Evolutionary conservation across 352 stramenopile species (phyloP), one percentile per base, ranked within the genome.

Genomic region (Elongisporangium anandrum): DNA sequence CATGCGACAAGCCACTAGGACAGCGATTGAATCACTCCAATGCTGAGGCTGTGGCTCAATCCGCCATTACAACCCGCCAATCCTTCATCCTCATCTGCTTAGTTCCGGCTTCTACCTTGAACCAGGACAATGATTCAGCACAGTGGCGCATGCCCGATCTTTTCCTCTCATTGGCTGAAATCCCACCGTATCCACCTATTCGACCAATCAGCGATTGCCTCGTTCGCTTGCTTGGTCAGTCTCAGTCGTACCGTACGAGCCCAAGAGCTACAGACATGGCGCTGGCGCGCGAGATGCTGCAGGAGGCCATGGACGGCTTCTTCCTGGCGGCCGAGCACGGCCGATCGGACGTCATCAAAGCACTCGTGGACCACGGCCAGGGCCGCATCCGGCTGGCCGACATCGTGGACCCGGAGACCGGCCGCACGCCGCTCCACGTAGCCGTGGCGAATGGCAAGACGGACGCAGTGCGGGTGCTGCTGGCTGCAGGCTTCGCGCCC

Each of bases 291-390:
- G 61, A 78, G 48, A 70, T 78, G 72, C 68, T 90, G 38, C 75
- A 83, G 39, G 85, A 92, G 64, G 85, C 82, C 15, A 56, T 79
- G 57, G 83, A 92, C 52, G 82, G 82, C 59, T 89, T 95, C 76
- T 93, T 95, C 72, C 60, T 90, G 23, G 86, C 86, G 22, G 86
- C 86, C 0, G 80, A 92, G 54, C 84, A 92, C 68, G 86, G 84
- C 22, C 81, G 84, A 50, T 86, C 84, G 12, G 86, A 95, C 60
- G 86, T 95, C 19, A 87, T 95, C 63, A 92, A 91, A 59, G 84
- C 86, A 41, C 79, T 95, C 45, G 74, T 73, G 6, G 86, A 94
- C 53, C 78, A 93, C 59, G 73, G 69, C 10, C 68, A 77, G 17
- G 81, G 75, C 4, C 68, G 61, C 0, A 50, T 95, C 24, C 65